phyloP scores from a whole-genome alignment of 1,284 basidiomycete species.

The Mrakiaceae sp. region DNA sequence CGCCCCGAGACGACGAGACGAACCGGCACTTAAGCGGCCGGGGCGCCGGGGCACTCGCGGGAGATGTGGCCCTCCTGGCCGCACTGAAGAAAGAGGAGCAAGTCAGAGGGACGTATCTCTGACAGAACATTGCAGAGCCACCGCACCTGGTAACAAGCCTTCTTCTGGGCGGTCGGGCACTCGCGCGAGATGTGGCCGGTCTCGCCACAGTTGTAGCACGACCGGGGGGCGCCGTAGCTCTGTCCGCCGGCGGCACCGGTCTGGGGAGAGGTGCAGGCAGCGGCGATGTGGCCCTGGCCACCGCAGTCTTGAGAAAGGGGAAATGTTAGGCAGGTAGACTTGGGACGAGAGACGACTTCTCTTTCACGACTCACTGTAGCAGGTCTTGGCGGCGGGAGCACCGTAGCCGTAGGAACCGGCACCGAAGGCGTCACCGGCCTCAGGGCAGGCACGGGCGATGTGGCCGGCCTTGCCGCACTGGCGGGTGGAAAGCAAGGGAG shows the following conservation, averaged over 20 bases:
- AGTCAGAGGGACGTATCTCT: too few relatives aligned
- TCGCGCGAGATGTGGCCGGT: constrained; percentile 22
- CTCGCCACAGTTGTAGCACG: constrained; percentile 19
- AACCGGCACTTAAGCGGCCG: not conserved
- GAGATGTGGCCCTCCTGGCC: constrained; percentile 22
- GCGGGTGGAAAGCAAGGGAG: not conserved
- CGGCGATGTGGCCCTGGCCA: constrained; percentile 15
- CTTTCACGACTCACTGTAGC: constrained; percentile 1
- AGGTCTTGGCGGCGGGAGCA: constrained; percentile 15
- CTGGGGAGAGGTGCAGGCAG: constrained; percentile 15
- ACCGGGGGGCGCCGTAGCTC: constrained; percentile 5
- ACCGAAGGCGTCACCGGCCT: constrained; percentile 16
- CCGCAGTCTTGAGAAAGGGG: constrained; percentile 4
- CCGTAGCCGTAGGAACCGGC: constrained; percentile 17
- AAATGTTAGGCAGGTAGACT: not conserved
- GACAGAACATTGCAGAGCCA: too few relatives aligned
- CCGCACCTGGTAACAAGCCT: constrained; percentile 17
- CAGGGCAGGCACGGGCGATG: constrained; percentile 22
- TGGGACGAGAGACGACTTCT: too few relatives aligned
- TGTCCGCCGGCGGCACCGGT: constrained; percentile 5
- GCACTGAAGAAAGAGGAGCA: not conserved
- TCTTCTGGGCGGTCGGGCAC: constrained; percentile 20
- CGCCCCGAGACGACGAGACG: too few relatives aligned
- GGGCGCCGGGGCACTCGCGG: constrained; percentile 21
- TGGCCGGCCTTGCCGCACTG: constrained; percentile 23